Evolutionary conservation across 2,329 filamentous ascomycete species (phyloP).

Genomic region (Paecilomyces fulvus): DNA sequence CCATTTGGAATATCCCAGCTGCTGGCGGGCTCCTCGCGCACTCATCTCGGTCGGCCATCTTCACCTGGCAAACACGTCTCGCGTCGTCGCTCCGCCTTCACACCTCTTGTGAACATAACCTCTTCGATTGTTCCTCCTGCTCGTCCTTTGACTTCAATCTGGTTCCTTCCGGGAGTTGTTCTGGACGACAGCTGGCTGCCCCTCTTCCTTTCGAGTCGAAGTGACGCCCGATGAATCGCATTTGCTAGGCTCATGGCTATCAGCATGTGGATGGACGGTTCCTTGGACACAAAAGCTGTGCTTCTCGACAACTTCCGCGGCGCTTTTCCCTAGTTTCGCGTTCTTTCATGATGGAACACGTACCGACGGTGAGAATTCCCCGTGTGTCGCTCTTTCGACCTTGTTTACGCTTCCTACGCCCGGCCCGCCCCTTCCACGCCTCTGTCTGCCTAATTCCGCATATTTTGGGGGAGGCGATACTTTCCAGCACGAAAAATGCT

Average conservation of each 20-base stretch:
- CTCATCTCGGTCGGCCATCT: not conserved
- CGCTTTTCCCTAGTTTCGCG: conserved; percentile 21
- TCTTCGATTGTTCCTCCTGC: conserved; percentile 4
- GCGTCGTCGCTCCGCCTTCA: not conserved
- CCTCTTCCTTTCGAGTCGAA: conserved; percentile 3
- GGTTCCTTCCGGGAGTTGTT: not conserved
- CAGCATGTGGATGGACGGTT: conserved; percentile 25
- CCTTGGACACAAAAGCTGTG: conserved; percentile 21
- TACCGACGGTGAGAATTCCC: conserved; percentile 28
- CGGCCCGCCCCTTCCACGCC: not conserved
- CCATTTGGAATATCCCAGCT: not conserved
- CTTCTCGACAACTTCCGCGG: conserved; percentile 24
- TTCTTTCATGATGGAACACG: conserved; percentile 32
- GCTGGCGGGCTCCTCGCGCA: not conserved
- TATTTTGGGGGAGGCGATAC: not conserved
- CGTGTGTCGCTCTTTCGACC: conserved; percentile 1
- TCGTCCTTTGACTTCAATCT: conserved; percentile 3
- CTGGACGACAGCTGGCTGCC: not conserved
- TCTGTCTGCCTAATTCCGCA: not conserved
- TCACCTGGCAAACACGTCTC: not conserved
- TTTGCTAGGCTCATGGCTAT: conserved; percentile 11
- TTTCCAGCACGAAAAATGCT: not conserved
- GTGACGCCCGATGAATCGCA: conserved; percentile 1
- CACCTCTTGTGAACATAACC: not conserved
- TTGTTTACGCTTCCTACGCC: not conserved